Evolutionary conservation across 176 grass and related monocot genomes (phyloP).

Genomic region (Cenchrus purpureus): DNA sequence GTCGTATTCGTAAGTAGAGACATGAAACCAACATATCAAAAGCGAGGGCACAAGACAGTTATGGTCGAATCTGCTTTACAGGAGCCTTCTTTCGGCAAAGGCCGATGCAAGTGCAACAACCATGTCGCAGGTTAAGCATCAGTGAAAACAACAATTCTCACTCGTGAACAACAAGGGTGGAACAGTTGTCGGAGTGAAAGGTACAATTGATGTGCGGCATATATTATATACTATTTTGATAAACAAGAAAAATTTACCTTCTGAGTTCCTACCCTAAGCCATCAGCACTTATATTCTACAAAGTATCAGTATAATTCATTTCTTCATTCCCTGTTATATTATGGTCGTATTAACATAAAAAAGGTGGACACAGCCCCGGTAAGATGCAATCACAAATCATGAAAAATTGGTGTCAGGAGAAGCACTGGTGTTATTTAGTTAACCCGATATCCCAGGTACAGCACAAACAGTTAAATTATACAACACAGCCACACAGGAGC

Average conservation of each 20-base stretch:
- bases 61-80: conserved; percentile 35
- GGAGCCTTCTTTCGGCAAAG: conserved; percentile 42
- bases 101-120: neutral
- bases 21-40: neutral
- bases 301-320: neutral
- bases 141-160: conserved; percentile 4
- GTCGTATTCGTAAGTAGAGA: neutral
- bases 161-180: conserved; percentile 10
- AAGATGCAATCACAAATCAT: neutral
- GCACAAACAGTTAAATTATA: conserved; percentile 28
- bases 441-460: conserved; percentile 15
- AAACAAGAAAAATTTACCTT: neutral
- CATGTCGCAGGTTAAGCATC: conserved; percentile 25
- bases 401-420: neutral
- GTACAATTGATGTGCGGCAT: neutral
- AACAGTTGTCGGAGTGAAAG: neutral
- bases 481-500: conserved; percentile 30
- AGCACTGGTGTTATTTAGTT: conserved; percentile 1
- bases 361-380: neutral
- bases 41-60: neutral
- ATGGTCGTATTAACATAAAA: neutral
- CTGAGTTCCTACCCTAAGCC: neutral
- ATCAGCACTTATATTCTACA: neutral
- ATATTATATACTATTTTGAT: neutral
- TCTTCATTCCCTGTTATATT: conserved; percentile 3